phyloP scores from a whole-genome alignment of 208 protist genomes.

The Strigomonas culicis region DNA sequence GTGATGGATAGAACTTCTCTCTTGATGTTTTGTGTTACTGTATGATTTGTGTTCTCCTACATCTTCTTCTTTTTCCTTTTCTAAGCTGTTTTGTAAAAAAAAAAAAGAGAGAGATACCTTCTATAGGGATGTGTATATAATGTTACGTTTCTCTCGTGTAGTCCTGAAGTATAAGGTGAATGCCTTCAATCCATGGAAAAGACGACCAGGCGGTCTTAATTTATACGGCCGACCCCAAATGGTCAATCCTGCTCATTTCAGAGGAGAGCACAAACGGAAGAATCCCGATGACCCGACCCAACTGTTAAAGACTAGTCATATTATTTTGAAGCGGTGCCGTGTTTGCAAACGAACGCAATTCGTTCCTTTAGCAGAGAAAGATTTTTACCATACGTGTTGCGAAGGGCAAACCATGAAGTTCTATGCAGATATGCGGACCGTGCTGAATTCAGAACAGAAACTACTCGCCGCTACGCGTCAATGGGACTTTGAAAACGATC shows the following conservation, averaged over 20 bases:
- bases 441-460: constrained; percentile 77
- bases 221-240: constrained; percentile 79
- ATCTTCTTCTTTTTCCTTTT: neutral
- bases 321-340: constrained; percentile 75
- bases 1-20: neutral
- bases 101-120: constrained; percentile 6
- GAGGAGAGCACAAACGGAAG: constrained; percentile 31
- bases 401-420: constrained; percentile 75
- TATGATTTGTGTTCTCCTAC: neutral
- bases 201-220: constrained; percentile 54
- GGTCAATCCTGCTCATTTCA: constrained; percentile 62
- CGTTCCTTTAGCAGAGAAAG: constrained; percentile 39
- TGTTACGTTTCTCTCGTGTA: constrained; percentile 23
- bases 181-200: constrained; percentile 86
- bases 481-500: constrained; percentile 80
- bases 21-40: neutral
- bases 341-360: constrained; percentile 76
- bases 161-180: constrained; percentile 43
- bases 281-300: constrained; percentile 81
- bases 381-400: constrained; percentile 85
- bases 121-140: constrained; percentile 12
- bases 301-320: constrained; percentile 71
- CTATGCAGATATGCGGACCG: constrained; percentile 69
- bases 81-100: neutral
- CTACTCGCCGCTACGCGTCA: constrained; percentile 49